Conservation (phyloP, 1,284 basidiomycete species). For the Veloboletus limbatus region DNA sequence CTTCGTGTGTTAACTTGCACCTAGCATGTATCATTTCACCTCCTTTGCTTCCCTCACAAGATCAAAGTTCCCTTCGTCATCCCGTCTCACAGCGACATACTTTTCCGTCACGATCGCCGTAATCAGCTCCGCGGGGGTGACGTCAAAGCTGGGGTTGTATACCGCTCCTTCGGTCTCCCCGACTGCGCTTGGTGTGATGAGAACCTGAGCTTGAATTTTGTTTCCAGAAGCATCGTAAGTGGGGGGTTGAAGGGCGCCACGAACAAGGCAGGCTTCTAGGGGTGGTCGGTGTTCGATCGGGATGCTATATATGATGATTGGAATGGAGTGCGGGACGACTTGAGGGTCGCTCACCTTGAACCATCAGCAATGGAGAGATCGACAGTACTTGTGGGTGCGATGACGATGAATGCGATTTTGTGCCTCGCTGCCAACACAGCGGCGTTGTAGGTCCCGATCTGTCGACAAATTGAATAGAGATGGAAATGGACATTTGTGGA, state of each 20-base stretch:
- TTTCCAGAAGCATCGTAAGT: slow-evolving; percentile 39
- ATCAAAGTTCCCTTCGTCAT: slow-evolving; percentile 52
- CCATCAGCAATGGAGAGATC: slow-evolving; percentile 79
- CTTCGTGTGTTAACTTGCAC: too few species aligned
- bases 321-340: neutral
- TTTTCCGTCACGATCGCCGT: slow-evolving; percentile 89
- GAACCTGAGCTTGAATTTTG: slow-evolving; percentile 61
- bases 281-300: slow-evolving; percentile 88
- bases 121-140: slow-evolving; percentile 83
- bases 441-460: slow-evolving; percentile 91
- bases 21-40: neutral
- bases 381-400: slow-evolving; percentile 86
- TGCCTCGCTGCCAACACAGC: slow-evolving; percentile 85
- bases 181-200: slow-evolving; percentile 69
- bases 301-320: slow-evolving; percentile 50
- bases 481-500: neutral
- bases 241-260: slow-evolving; percentile 67
- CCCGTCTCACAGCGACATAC: slow-evolving; percentile 69
- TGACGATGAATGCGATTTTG: slow-evolving; percentile 84
- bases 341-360: slow-evolving; percentile 48
- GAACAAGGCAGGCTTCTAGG: slow-evolving; percentile 82
- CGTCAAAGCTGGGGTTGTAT: slow-evolving; percentile 93
- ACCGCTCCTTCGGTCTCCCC: slow-evolving; percentile 42
- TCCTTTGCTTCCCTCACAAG: slow-evolving; percentile 31
- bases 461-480: neutral